Conservation (phyloP, 139 green algal genomes). For the Volvox reticuliferus region DNA sequence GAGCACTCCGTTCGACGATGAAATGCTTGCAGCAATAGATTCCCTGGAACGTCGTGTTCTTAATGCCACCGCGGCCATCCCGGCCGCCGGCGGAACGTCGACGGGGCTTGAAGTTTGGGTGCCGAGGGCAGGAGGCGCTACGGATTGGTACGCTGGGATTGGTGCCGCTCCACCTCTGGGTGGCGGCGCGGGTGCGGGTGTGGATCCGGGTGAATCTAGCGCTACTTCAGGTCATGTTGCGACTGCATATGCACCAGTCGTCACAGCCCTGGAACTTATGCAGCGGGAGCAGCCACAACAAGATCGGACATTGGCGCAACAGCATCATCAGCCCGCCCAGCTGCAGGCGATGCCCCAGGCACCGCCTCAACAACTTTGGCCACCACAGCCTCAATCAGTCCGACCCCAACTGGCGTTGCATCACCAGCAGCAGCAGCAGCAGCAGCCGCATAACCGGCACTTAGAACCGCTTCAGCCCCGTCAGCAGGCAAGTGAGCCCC, state of each 20-base stretch:
- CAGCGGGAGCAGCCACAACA: not conserved
- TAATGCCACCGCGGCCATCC: not conserved
- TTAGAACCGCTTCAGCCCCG: not conserved
- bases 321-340: not conserved
- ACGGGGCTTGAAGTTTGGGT: not conserved
- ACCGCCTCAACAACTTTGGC: not conserved
- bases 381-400: not conserved
- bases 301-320: not conserved
- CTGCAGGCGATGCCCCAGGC: not conserved
- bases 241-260: not conserved
- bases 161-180: not conserved
- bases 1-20: constrained; percentile 42
- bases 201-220: too few species aligned
- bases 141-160: too few species aligned
- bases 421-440: not conserved
- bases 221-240: not conserved
- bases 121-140: not conserved
- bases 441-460: not conserved
- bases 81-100: not conserved
- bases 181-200: too few species aligned
- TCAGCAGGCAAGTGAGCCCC: too few species aligned
- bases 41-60: constrained; percentile 13
- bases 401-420: not conserved
- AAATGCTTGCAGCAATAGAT: constrained; percentile 44
- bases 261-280: constrained; percentile 21